A percentile compares a stretch with the other conserved stretches of the same genome.
These are phyloP conservation scores for Salinomyces thailandicus DNA, from an alignment of 2,329 filamentous ascomycete genomes.

Conservation along the genomic window DNA sequence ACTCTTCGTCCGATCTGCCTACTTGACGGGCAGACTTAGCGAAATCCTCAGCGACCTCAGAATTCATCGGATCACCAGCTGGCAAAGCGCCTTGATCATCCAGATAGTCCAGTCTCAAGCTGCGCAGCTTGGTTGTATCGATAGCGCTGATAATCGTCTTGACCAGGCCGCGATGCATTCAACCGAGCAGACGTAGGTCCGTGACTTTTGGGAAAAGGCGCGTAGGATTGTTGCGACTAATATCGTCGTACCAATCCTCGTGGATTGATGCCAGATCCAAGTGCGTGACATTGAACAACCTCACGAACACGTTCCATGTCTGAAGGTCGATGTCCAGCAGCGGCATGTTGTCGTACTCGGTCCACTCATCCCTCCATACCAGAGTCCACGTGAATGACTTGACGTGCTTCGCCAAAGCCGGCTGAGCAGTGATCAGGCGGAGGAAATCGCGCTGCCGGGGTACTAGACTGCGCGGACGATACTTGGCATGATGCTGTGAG, in stretches of 20 bases:
- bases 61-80: constrained; percentile 1
- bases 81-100: constrained; percentile 7
- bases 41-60: background rate
- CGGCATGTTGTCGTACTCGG: background rate
- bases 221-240: constrained; percentile 4
- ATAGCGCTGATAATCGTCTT: constrained; percentile 5
- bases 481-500: constrained; percentile 4
- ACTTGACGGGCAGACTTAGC: background rate
- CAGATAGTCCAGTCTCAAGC: constrained; percentile 7
- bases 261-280: constrained; percentile 8
- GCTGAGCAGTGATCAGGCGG: constrained; percentile 3
- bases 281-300: constrained; percentile 5
- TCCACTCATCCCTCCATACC: too few relatives aligned
- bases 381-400: constrained; percentile 9
- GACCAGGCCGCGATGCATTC: constrained; percentile 7
- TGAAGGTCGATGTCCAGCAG: constrained; percentile 4
- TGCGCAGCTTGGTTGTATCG: constrained; percentile 5
- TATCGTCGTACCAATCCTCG: constrained; percentile 1
- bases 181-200: constrained; percentile 9
- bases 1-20: constrained; percentile 1
- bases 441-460: constrained; percentile 8
- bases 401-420: constrained; percentile 6
- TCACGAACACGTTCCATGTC: constrained; percentile 7
- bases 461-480: constrained; percentile 4
- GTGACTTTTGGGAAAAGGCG: constrained; percentile 7